A percentile compares a stretch with the other conserved stretches of the same genome.
These are phyloP conservation scores for Arctium lappa DNA, from an alignment of 129 eudicot species.

Conservation along the genomic window DNA sequence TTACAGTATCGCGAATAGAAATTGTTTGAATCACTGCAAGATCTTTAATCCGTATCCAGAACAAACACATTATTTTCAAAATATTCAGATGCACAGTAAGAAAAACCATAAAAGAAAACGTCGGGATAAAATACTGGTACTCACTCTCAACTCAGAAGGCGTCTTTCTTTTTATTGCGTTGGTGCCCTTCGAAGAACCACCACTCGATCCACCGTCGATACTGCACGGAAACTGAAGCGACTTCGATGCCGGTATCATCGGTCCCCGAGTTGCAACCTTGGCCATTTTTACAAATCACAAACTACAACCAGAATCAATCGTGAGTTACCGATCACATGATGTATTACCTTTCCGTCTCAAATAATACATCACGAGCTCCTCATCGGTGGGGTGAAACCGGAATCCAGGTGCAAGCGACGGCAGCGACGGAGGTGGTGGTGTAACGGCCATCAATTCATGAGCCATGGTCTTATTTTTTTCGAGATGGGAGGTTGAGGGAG, in stretches of 20 bases:
- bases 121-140: not conserved
- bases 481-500: no score
- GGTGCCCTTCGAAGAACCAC: conserved; percentile 35
- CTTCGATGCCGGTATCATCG: conserved; percentile 39
- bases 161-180: conserved; percentile 67
- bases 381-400: no score
- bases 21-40: not conserved
- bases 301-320: conserved; percentile 11
- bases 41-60: not conserved
- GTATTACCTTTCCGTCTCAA: no score
- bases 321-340: conserved; percentile 4
- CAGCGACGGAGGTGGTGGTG: no score
- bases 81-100: not conserved
- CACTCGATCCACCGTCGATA: conserved; percentile 29
- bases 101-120: not conserved
- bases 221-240: conserved; percentile 34
- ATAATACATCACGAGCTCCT: no score
- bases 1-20: not conserved
- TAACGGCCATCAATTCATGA: no score
- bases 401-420: no score
- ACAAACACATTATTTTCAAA: not conserved
- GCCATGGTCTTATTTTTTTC: no score
- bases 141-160: conserved; percentile 91
- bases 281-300: conserved; percentile 47
- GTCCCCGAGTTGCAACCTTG: conserved; percentile 62